Evolutionary conservation across 164 flowering plant genomes (phyloP), one percentile per base, ranked within the genome.

Genomic region (Chimonanthus praecox): DNA sequence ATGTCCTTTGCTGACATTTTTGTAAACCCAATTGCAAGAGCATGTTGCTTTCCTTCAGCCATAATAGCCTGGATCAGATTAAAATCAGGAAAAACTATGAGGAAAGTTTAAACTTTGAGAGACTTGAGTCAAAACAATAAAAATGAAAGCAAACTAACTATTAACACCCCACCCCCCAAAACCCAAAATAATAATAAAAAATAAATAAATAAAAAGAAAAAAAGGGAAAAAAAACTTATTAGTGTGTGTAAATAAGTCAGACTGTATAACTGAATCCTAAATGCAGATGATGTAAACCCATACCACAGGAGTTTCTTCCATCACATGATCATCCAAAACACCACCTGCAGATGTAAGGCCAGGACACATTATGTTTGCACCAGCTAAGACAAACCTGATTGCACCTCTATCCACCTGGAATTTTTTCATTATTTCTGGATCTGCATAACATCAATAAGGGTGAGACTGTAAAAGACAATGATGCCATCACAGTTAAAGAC

Each of bases 311-410:
- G 88, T 84, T 85, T 96, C 99, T 74, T 90, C 94, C 67, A 72
- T 87, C 9, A 96, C 98, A 75, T 86, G 91, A 61, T 94, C 98
- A 80, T 96, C 97, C 85, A 95, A 83, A 66, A 78, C 88, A 78
- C 99, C 99, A 71, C 99, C 99, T 72, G 98, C 95, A 76, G 99
- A 96, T 18, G 99, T 96, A 77, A 94, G 97, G 68, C 98, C 99
- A 71, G 99, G 99, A 74, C 98, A 94, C 99, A 96, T 94, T 64
- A 96, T 94, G 83, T 96, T 95, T 72, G 99, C 99, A 76, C 99
- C 98, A 82, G 99, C 79, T 69, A 96, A 94, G 65, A 96, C 99
- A 88, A 87, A 94, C 75, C 83, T 94, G 64, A 96, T 96, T 9
- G 99, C 99, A 75, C 99, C 99, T 78, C 98, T 84, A 73, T 96